A percentile compares a stretch with the other conserved stretches of the same genome.
These are phyloP conservation scores for Hortaea werneckii DNA, from an alignment of 2,329 filamentous ascomycete species.

Conservation along the genomic window DNA sequence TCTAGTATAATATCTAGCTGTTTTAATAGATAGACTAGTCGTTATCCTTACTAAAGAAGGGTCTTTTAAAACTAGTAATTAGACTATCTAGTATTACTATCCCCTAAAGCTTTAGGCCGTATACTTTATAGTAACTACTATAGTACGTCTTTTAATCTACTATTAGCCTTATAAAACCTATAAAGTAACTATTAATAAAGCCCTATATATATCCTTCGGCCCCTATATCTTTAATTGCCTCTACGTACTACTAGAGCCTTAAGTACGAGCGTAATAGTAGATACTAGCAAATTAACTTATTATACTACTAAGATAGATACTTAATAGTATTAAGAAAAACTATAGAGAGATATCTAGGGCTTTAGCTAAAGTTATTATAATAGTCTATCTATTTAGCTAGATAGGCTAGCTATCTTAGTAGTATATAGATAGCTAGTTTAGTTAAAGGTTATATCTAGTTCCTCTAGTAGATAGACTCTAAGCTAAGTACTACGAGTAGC, in stretches of 20 bases:
- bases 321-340: not conserved
- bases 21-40: not conserved
- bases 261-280: not conserved
- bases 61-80: not conserved
- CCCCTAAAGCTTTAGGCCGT: not conserved
- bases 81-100: not conserved
- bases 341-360: not conserved
- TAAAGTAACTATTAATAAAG: slow-evolving; percentile 1
- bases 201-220: not conserved
- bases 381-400: not conserved
- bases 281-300: not conserved
- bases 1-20: not conserved
- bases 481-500: not conserved
- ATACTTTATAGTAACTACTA: not conserved
- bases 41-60: not conserved
- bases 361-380: not conserved
- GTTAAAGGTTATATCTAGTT: not conserved
- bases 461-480: not conserved
- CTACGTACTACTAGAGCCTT: not conserved
- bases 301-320: not conserved
- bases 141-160: not conserved
- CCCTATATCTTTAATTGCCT: not conserved
- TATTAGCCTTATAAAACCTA: not conserved
- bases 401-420: not conserved
- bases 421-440: not conserved